Evolutionary conservation across 192 early-diverging fungal genomes (phyloP).

Genomic region (Gamsiella multidivaricata): DNA sequence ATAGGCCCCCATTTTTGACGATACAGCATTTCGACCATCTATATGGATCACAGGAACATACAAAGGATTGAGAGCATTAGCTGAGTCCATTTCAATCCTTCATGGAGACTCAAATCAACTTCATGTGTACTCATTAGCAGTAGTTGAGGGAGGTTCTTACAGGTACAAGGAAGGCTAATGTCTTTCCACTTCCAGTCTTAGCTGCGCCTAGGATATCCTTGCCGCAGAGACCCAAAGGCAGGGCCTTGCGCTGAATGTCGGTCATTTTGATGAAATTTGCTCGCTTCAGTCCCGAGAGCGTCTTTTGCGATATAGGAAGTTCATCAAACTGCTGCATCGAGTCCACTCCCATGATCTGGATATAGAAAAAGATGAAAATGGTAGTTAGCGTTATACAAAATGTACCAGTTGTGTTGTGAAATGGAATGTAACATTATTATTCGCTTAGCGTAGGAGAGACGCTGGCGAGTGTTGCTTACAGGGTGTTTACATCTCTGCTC

Average conservation of each 20-base stretch:
- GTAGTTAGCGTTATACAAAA: no score
- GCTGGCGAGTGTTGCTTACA: constrained; percentile 20
- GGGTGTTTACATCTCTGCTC: constrained; percentile 57
- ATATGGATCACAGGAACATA: background rate
- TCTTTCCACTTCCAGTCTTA: constrained; percentile 89
- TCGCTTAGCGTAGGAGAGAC: background rate
- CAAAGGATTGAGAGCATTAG: no score
- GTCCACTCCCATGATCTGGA: constrained; percentile 22
- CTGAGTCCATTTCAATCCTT: no score
- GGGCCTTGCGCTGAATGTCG: constrained; percentile 87
- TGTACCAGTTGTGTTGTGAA: no score
- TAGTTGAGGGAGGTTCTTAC: constrained; percentile 32
- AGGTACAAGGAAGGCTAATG: constrained; percentile 82
- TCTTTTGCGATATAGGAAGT: constrained; percentile 64
- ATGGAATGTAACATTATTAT: no score
- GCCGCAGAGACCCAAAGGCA: constrained; percentile 74
- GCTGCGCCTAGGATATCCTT: constrained; percentile 87
- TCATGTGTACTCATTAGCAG: no score
- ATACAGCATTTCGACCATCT: constrained; percentile 88
- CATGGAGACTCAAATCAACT: no score
- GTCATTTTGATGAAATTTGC: constrained; percentile 94
- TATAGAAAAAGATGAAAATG: background rate
- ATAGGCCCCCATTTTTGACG: constrained; percentile 83
- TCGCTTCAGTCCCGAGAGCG: constrained; percentile 76
- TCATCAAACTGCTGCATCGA: constrained; percentile 58